Base-by-base conservation (phyloP, 441 rosid genomes). In the Corymbia calophylla region DNA sequence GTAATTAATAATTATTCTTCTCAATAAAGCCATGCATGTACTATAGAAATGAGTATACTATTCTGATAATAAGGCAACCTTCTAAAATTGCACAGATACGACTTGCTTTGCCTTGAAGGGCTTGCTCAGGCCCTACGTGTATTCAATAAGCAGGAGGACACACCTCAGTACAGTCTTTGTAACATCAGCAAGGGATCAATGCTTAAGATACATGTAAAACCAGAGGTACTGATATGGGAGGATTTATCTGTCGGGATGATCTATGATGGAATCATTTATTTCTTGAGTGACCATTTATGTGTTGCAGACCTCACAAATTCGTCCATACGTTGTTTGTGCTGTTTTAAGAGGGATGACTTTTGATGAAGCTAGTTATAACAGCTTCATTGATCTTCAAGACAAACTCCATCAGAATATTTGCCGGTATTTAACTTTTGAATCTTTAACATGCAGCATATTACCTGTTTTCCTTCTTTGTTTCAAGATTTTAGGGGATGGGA, bases 361-460 rank as follows among this genome's bases (percentile, higher is more conserved):
- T 91, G 96, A 97, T 89, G 98, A 97, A 93, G 97, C 96, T 58
- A 96, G 95, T 55, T 97, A 97, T 91, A 96, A 96, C 92, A 98
- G 99, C 94, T 98, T 98, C 91, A 97, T 97, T 86, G 99, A 97
- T 93, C 98, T 98, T 88, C 99, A 97, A 93, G 99, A 98, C 86
- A 98, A 97, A 94, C 96, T 98, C 85, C 99, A 97, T 93, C 98
- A 97, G 89, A 98, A 97, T 90, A 97, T 98, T 32, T 98, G 99
- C 93, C 93, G 99, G 99, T 97, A 93, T 86, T 86, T 35, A 48
- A 91, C 25, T 58, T 44, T 88, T 86, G 32, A 32, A 68, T 53
- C 23, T 82, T 53, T 32, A 32, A 81, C 87, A 39, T 82, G 70
- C 44, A 60, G 48, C 56, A 86, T 64, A 77, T 27, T 77, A 7